Conservation (phyloP, 331 rosid species). For the Malus hybrid region DNA sequence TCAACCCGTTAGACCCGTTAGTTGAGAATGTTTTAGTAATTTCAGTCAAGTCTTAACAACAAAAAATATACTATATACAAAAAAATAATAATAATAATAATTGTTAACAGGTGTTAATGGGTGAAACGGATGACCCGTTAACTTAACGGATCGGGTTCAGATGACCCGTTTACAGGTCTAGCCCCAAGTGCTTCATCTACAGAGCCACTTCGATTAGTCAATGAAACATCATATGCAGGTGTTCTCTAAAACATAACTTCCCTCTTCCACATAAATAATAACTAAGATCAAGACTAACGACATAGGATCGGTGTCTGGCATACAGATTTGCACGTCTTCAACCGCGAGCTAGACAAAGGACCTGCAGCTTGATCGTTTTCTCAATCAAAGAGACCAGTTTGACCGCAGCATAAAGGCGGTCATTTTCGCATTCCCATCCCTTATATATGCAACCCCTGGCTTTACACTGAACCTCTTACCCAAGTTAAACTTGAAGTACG, state of each 20-base stretch:
- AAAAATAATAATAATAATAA: no score
- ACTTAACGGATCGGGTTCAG: no score
- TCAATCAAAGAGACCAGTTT: constrained; percentile 59
- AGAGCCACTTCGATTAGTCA: background rate
- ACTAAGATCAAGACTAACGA: background rate
- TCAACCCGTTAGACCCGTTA: no score
- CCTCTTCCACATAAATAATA: background rate
- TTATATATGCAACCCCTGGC: constrained; percentile 64
- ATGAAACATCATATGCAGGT: background rate
- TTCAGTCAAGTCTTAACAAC: no score
- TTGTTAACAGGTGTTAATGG: no score
- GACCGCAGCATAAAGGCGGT: constrained; percentile 66
- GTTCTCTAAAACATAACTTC: no score
- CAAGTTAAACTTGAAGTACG: constrained; percentile 55
- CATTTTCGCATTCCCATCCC: constrained; percentile 41
- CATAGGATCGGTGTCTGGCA: background rate
- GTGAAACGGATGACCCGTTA: no score
- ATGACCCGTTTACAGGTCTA: no score
- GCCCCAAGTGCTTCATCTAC: background rate
- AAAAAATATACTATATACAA: no score
- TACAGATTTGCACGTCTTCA: background rate
- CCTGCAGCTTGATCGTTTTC: background rate
- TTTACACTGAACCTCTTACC: constrained; percentile 54
- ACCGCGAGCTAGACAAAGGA: background rate
- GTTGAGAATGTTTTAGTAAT: no score